These are phyloP conservation scores for Termitomyces sp. DNA, from an alignment of 768 basidiomycete species.

Conservation along the genomic window DNA sequence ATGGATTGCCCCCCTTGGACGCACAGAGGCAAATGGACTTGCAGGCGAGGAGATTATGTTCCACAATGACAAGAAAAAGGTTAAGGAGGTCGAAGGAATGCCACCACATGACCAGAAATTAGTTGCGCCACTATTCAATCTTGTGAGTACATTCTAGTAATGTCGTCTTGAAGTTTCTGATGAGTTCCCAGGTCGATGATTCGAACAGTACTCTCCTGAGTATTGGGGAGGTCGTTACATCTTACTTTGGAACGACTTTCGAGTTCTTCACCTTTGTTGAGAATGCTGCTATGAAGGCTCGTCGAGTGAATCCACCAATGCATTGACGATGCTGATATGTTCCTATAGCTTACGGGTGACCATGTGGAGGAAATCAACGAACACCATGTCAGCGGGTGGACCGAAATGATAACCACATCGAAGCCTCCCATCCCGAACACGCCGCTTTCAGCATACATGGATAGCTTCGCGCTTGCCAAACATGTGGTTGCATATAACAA, in stretches of 20 bases:
- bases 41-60: conserved; percentile 69
- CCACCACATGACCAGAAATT: conserved; percentile 52
- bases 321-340: not conserved
- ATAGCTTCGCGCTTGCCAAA: conserved; percentile 66
- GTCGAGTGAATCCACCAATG: conserved; percentile 4
- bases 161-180: not conserved
- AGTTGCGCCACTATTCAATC: conserved; percentile 77
- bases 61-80: conserved; percentile 70
- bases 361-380: conserved; percentile 82
- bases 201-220: conserved; percentile 67
- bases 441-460: conserved; percentile 77
- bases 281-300: conserved; percentile 64
- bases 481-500: conserved; percentile 68
- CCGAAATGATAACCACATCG: conserved; percentile 70
- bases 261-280: conserved; percentile 77
- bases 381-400: conserved; percentile 79
- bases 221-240: conserved; percentile 61
- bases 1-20: conserved; percentile 69
- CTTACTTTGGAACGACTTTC: conserved; percentile 74
- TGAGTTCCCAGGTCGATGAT: conserved; percentile 63
- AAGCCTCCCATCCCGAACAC: conserved; percentile 70
- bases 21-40: conserved; percentile 55
- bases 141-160: conserved; percentile 41
- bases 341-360: conserved; percentile 64
- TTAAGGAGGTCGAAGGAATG: conserved; percentile 61